Percentiles rank a stretch among this genome's conserved stretches.
Conservation (phyloP, 202 grass and related monocot genomes). For the Dendrocalamus latiflorus region DNA sequence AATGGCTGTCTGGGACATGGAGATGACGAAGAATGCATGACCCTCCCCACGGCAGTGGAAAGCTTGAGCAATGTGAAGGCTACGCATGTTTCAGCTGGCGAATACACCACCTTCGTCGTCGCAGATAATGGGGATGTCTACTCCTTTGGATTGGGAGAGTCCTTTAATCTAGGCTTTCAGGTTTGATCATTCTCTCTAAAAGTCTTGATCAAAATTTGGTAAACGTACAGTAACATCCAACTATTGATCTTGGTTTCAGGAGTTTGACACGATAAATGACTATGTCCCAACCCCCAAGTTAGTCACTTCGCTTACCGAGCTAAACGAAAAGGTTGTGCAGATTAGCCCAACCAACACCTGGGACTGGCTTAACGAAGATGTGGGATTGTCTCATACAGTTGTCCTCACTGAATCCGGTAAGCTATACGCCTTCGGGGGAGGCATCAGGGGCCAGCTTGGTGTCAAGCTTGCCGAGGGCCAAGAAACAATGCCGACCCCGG, state of each 20-base stretch:
- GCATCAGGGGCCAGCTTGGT: constrained; percentile 48
- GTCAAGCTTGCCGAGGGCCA: constrained; percentile 34
- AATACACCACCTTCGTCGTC: constrained; percentile 44
- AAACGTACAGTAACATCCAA: no score
- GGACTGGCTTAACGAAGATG: background rate
- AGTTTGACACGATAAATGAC: background rate
- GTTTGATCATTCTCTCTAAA: no score
- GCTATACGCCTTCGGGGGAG: constrained; percentile 47
- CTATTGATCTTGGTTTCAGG: no score
- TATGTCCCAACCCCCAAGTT: constrained; percentile 23
- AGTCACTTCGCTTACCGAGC: constrained; percentile 19
- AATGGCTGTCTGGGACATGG: no score
- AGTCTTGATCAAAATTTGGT: no score
- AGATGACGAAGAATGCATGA: no score
- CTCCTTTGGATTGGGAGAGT: constrained; percentile 26
- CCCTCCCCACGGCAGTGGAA: no score
- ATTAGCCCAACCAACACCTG: constrained; percentile 42
- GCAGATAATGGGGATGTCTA: constrained; percentile 44
- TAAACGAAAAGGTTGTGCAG: constrained; percentile 46
- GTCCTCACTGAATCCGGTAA: constrained; percentile 49
- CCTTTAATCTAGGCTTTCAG: no score
- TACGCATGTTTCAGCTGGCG: constrained; percentile 43
- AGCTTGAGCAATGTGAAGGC: no score
- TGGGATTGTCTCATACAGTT: constrained; percentile 25
- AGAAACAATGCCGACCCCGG: background rate